Conservation (phyloP, 805 yeast genomes). For the Pichia nakasei region DNA sequence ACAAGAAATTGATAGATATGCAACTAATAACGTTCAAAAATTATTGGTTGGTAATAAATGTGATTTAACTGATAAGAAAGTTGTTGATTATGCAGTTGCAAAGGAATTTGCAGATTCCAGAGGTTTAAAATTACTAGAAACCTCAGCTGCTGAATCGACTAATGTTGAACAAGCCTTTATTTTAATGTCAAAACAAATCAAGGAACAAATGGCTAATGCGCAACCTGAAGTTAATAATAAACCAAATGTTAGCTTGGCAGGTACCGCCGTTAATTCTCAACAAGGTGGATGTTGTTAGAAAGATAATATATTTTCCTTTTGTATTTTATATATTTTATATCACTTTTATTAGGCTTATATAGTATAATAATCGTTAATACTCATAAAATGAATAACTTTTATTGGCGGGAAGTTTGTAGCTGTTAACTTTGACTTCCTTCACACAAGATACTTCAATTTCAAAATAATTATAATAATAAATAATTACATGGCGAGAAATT, state of each 20-base stretch:
- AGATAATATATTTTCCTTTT: too few relatives aligned
- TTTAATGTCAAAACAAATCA: conserved; percentile 98
- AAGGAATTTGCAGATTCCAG: conserved; percentile 95
- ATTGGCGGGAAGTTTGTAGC: too few relatives aligned
- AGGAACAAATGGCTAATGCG: conserved; percentile 81
- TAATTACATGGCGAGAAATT: too few relatives aligned
- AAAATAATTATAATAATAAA: too few relatives aligned
- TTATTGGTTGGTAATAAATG: conserved; percentile 94
- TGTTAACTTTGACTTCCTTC: too few relatives aligned
- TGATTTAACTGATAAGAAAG: conserved; percentile 86
- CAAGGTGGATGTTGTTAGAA: conserved; percentile 42
- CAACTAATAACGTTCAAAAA: conserved; percentile 95
- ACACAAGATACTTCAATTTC: too few relatives aligned
- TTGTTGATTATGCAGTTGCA: conserved; percentile 91
- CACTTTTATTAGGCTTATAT: neutral
- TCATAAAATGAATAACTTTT: too few relatives aligned
- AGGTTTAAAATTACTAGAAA: conserved; percentile 91
- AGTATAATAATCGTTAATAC: neutral
- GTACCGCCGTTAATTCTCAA: conserved; percentile 45
- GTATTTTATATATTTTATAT: neutral
- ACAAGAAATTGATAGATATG: conserved; percentile 97
- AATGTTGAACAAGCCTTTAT: conserved; percentile 97
- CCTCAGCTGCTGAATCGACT: conserved; percentile 89
- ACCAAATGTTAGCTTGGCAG: conserved; percentile 64
- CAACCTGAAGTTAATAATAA: conserved; percentile 40